These are phyloP conservation scores for Quercus dentata DNA, from an alignment of 306 rosid genomes.

Conservation along the genomic window DNA sequence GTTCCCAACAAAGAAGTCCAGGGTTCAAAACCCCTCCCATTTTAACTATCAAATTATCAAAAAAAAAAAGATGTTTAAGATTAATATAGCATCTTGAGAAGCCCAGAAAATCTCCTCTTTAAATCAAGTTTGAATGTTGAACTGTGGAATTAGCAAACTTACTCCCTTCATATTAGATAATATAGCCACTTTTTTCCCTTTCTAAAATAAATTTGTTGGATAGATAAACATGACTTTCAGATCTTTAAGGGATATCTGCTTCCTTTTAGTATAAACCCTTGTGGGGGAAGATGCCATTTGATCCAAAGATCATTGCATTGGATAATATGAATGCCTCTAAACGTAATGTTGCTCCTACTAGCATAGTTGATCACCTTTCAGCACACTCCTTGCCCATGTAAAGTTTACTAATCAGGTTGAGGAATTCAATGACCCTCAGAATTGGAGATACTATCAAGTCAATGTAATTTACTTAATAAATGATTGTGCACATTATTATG, in stretches of 20 bases:
- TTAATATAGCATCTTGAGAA: constrained; percentile 9
- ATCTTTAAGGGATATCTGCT: neutral
- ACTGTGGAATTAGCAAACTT: neutral
- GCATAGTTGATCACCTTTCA: neutral
- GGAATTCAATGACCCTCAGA: too few relatives aligned
- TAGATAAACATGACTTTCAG: neutral
- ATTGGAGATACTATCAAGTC: too few relatives aligned
- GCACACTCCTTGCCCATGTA: too few relatives aligned
- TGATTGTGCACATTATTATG: too few relatives aligned
- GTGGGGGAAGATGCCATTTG: neutral
- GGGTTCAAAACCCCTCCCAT: too few relatives aligned
- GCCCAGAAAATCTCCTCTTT: neutral
- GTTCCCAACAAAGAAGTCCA: too few relatives aligned
- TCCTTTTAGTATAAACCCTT: neutral
- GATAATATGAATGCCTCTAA: neutral
- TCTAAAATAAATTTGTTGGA: neutral
- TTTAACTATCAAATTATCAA: too few relatives aligned
- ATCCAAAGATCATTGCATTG: neutral
- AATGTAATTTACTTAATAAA: too few relatives aligned
- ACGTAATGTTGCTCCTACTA: neutral
- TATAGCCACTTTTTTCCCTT: neutral
- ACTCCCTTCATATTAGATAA: neutral
- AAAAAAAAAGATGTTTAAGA: too few relatives aligned
- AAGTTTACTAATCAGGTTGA: too few relatives aligned
- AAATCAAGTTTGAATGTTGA: neutral